Evolutionary conservation across 1,139 yeast species (phyloP).

Genomic region (Casaregolazyma suthepensis): DNA sequence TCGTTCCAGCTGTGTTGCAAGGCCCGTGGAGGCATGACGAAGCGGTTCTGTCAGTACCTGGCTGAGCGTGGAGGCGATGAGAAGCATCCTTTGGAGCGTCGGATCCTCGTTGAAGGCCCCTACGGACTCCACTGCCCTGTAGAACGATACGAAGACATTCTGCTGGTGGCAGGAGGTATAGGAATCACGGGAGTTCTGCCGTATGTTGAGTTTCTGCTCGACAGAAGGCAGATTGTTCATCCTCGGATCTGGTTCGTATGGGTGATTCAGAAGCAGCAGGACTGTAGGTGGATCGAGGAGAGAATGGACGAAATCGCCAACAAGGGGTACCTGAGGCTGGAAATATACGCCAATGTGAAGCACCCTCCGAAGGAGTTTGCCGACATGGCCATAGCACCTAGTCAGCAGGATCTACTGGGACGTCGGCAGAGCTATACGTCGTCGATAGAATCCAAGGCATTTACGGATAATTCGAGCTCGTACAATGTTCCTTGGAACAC

Average conservation of each 20-base stretch:
- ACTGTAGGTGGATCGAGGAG: constrained; percentile 25
- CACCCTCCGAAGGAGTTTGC: background rate
- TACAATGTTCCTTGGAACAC: constrained; percentile 2
- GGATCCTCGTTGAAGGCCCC: constrained; percentile 57
- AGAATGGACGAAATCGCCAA: constrained; percentile 21
- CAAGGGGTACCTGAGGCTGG: constrained; percentile 22
- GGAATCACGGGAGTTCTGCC: constrained; percentile 60
- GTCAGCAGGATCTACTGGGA: background rate
- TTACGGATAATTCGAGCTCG: background rate
- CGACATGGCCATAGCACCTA: background rate
- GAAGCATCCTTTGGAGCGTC: constrained; percentile 22
- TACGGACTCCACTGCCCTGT: constrained; percentile 53
- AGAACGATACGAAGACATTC: constrained; percentile 47
- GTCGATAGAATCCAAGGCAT: background rate
- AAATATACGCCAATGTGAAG: constrained; percentile 9
- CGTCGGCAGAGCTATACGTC: background rate
- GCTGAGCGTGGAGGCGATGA: constrained; percentile 20
- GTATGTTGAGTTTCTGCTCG: constrained; percentile 29
- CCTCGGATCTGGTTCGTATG: constrained; percentile 25
- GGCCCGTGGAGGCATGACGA: constrained; percentile 34
- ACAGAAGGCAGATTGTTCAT: constrained; percentile 14
- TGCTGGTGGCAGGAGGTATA: constrained; percentile 64
- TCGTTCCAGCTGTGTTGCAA: constrained; percentile 34
- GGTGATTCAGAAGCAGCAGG: constrained; percentile 24
- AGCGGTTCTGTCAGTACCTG: constrained; percentile 25